Base-by-base conservation (phyloP, 2,329 filamentous ascomycete species). In the Colletotrichum costaricense region DNA sequence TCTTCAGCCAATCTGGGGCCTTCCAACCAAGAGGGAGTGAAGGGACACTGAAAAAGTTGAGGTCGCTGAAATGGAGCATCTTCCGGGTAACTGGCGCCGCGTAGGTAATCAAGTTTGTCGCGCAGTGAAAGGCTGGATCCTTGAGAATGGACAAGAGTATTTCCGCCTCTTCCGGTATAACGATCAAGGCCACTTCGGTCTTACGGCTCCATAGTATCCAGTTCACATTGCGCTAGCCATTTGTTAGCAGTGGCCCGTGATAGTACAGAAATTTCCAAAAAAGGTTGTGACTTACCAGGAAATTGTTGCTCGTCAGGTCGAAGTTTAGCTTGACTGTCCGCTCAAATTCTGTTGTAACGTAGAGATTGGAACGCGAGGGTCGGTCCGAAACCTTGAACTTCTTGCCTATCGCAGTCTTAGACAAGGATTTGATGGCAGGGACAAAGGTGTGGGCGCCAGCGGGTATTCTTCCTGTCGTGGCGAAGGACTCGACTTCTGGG, bases 121-220 rank as follows among this genome's bases (percentile, higher is more conserved):
- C 46, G 65, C 88, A 84, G 0, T 85, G 83, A 1, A 67, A 26
- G 0, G 8, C 49, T 0, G 76, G 68, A 19, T 52, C 67, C 1
- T 79, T 79, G 6, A 92, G 74, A 0, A 84, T 73, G 0, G 84
- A 84, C 3, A 93, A 83, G 0, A 93, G 75, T 0, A 77, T 58
- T 68, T 93, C 89, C 0, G 87, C 90, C 78, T 94, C 92, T 75
- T 93, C 91, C 0, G 91, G 89, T 33, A 89, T 90, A 2, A 93
- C 77, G 2, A 93, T 78, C 0, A 94, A 74, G 0, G 87, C 91
- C 0, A 83, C 86, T 8, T 88, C 77, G 0, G 82, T 81, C 0
- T 75, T n/a, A 0, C 76, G 75, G 71, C 86, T 89, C 86, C 88
- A 92, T 0, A 93, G 79, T 2, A 94, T 77, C 91, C 90, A 94